Percentiles rank a stretch among this genome's conserved stretches.
Evolutionary conservation across 805 yeast genomes (phyloP).

Genomic region (Monosporozyma solicola): DNA sequence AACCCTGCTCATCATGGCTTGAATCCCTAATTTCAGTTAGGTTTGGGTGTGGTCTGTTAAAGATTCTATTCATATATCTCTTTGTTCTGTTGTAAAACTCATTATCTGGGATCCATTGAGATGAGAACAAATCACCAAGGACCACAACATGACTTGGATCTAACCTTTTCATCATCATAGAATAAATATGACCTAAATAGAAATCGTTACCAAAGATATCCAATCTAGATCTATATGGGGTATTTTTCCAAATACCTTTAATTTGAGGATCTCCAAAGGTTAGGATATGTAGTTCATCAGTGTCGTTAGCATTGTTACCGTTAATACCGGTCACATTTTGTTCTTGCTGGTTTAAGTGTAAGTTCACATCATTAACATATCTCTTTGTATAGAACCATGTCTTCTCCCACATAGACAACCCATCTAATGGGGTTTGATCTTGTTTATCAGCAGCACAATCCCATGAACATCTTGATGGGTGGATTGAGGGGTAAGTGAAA

Average conservation of each 20-base stretch:
- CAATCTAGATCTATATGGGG: conserved; percentile 61
- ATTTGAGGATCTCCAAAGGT: conserved; percentile 97
- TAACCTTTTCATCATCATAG: conserved; percentile 51
- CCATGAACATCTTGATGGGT: conserved; percentile 56
- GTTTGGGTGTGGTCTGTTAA: conserved; percentile 58
- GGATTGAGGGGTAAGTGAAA: conserved; percentile 65
- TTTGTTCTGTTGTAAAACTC: conserved; percentile 77
- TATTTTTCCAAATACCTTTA: conserved; percentile 71
- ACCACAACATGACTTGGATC: conserved; percentile 77
- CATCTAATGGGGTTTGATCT: neutral
- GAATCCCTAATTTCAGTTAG: conserved; percentile 31
- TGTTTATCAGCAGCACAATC: conserved; percentile 11
- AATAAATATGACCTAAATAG: conserved; percentile 77
- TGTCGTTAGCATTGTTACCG: neutral
- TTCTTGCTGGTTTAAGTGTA: conserved; percentile 5
- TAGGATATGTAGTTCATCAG: conserved; percentile 50
- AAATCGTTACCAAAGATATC: conserved; percentile 88
- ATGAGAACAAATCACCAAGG: conserved; percentile 86
- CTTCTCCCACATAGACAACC: conserved; percentile 9
- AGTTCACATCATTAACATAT: conserved; percentile 26
- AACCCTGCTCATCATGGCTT: conserved; percentile 22
- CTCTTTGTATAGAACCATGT: conserved; percentile 20
- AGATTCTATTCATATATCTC: conserved; percentile 63
- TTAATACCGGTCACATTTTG: conserved; percentile 9
- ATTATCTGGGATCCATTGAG: conserved; percentile 88